These are phyloP conservation scores for Ceratobasidium sp. DNA, from an alignment of 1,284 basidiomycete genomes.

Conservation along the genomic window DNA sequence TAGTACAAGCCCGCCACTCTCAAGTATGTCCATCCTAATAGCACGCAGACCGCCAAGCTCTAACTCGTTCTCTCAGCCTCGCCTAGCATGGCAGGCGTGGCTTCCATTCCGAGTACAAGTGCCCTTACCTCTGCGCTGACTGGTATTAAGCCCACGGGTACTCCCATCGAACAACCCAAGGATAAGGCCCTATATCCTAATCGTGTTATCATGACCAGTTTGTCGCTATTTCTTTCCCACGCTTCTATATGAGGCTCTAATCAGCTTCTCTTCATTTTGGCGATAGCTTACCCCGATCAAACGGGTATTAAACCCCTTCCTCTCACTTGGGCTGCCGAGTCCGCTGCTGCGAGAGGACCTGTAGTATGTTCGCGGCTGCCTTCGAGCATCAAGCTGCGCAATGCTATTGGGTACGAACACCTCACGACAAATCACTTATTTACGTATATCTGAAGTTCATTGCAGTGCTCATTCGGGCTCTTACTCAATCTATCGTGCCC, in stretches of 20 bases:
- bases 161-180: slow-evolving; percentile 71
- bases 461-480: slow-evolving; percentile 85
- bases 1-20: slow-evolving; percentile 27
- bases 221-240: slow-evolving; percentile 46
- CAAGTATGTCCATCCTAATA: slow-evolving; percentile 45
- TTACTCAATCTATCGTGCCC: slow-evolving; percentile 94
- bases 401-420: slow-evolving; percentile 79
- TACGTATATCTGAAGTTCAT: slow-evolving; percentile 17
- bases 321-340: slow-evolving; percentile 84
- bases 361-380: slow-evolving; percentile 91
- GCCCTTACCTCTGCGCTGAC: slow-evolving; percentile 50
- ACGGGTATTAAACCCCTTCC: slow-evolving; percentile 82
- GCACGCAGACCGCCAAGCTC: slow-evolving; percentile 14
- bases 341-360: slow-evolving; percentile 81
- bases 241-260: slow-evolving; percentile 8
- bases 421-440: background rate
- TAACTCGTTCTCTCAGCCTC: slow-evolving; percentile 50
- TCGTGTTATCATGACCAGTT: slow-evolving; percentile 85
- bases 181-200: slow-evolving; percentile 82
- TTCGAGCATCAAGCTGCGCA: slow-evolving; percentile 88
- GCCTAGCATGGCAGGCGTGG: slow-evolving; percentile 54
- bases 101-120: slow-evolving; percentile 54
- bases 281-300: slow-evolving; percentile 77
- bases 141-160: slow-evolving; percentile 44
- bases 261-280: slow-evolving; percentile 24